Base-by-base conservation (phyloP, 1,139 yeast genomes). In the Yamadazyma spencermartinsiae region DNA sequence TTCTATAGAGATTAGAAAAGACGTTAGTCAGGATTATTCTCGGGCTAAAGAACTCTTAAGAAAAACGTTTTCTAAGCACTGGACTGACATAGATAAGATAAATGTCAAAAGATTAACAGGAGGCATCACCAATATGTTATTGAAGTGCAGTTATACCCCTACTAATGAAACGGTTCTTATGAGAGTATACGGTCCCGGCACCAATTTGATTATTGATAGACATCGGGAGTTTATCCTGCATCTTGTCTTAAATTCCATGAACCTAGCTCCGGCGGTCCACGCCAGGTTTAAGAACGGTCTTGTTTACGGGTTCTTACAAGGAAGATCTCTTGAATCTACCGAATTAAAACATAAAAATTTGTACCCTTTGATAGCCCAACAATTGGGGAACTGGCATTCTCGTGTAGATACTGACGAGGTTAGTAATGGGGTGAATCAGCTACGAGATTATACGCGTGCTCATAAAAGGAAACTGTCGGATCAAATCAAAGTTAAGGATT, bases 211-310 rank as follows among this genome's bases (percentile, higher is more conserved):
- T 40, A 86, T 86, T 31, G 89, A 85, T 56, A 68, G 95, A 47
- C 84, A 82, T 50, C 66, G 90, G 24, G 95, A 86, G 56, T 82
- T 80, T 55, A 82, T 83, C 23, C 82, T 85, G 47, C 92, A 85
- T 55, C 59, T 80, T 39, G 76, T 80, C 35, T 67, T 86, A 37
- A 74, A 82, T 51, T 71, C 83, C 2, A 67, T 80, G 30, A 65
- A 70, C 7, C 69, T 86, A 46, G 94, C 94, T 0, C 89, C 94
- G 0, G 73, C 81, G 1, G 74, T 86, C 20, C 77, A 75, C 53
- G 83, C 87, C 3, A 63, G 87, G 34, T 83, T 85, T 54, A 77
- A 78, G 27, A 86, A 86, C 56, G 95, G 94, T 0, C 68, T 86
- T 37, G 74, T 86, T 11, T 86, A 86, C 53, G 90, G 87, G 10